Percentiles rank a stretch among this genome's conserved stretches.
phyloP scores from a whole-genome alignment of 352 stramenopile genomes.

The Hyaloperonospora brassicae region DNA sequence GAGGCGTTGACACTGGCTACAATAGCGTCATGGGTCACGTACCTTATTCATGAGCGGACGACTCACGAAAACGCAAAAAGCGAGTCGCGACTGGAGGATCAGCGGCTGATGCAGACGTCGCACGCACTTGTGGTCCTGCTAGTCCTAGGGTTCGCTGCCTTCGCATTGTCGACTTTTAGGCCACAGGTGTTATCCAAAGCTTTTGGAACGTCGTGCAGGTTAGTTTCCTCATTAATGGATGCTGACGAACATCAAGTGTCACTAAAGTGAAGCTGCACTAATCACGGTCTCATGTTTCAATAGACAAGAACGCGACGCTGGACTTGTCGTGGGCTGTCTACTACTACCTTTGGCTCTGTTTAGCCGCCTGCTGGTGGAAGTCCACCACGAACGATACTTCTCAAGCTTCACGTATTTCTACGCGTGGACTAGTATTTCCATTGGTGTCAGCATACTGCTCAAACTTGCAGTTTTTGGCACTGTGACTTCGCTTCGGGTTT shows the following conservation, averaged over 20 bases:
- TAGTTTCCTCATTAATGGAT: slow-evolving; percentile 1
- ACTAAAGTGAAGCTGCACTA: slow-evolving; percentile 1
- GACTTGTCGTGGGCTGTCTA: slow-evolving; percentile 51
- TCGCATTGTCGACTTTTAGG: slow-evolving; percentile 24
- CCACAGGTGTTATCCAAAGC: slow-evolving; percentile 12
- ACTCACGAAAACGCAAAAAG: slow-evolving; percentile 4
- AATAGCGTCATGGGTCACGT: slow-evolving; percentile 27
- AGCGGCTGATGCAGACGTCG: slow-evolving; percentile 29
- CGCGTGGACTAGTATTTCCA: slow-evolving; percentile 41
- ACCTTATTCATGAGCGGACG: slow-evolving; percentile 20
- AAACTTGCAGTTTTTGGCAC: slow-evolving; percentile 37
- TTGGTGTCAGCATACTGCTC: slow-evolving; percentile 39
- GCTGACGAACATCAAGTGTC: background rate
- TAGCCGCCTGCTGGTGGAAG: slow-evolving; percentile 39
- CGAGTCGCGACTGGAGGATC: slow-evolving; percentile 14
- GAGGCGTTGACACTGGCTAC: slow-evolving; percentile 34
- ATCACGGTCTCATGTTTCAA: background rate
- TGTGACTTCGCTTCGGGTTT: slow-evolving; percentile 28
- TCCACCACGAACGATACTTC: slow-evolving; percentile 19
- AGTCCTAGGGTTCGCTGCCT: slow-evolving; percentile 19
- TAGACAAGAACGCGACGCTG: slow-evolving; percentile 49
- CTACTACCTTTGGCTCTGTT: slow-evolving; percentile 50
- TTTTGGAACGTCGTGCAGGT: slow-evolving; percentile 23
- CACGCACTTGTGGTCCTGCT: slow-evolving; percentile 26
- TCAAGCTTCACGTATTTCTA: slow-evolving; percentile 49